phyloP scores from a whole-genome alignment of 495 filamentous ascomycete species.

The Penicillium canariense region DNA sequence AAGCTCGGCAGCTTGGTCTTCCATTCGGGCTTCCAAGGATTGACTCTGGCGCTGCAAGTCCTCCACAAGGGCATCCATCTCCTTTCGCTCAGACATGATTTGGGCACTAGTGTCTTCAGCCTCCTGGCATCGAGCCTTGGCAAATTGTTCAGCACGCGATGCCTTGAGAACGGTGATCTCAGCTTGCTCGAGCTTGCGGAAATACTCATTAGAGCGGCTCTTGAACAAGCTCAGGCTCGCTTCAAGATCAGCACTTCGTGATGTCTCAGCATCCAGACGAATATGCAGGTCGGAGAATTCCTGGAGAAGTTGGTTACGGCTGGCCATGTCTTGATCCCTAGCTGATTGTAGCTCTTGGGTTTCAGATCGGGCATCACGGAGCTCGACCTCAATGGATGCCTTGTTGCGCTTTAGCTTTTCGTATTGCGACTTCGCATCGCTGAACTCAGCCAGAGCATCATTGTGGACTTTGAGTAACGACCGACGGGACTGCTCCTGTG shows the following conservation, averaged over 20 bases:
- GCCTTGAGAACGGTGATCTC: conserved; percentile 95
- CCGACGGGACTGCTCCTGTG: conserved; percentile 85
- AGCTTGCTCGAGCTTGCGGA: conserved; percentile 94
- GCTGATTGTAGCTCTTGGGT: conserved; percentile 73
- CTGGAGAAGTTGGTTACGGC: conserved; percentile 81
- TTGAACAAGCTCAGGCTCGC: conserved; percentile 89
- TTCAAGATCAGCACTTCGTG: conserved; percentile 77
- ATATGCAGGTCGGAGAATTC: conserved; percentile 96
- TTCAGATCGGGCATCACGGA: conserved; percentile 81
- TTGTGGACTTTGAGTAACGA: conserved; percentile 82
- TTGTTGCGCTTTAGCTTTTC: conserved; percentile 81
- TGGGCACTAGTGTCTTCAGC: conserved; percentile 87
- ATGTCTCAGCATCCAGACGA: conserved; percentile 82
- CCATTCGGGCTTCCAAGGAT: conserved; percentile 83
- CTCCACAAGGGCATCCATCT: conserved; percentile 84
- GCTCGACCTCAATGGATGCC: conserved; percentile 78
- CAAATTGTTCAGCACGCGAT: conserved; percentile 86
- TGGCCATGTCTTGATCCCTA: conserved; percentile 79
- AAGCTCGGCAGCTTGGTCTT: conserved; percentile 88
- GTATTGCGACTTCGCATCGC: conserved; percentile 79
- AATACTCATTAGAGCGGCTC: conserved; percentile 92
- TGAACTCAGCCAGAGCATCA: conserved; percentile 76
- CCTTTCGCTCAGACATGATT: conserved; percentile 88
- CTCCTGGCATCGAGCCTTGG: conserved; percentile 81
- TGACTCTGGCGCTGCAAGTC: conserved; percentile 89